Conservation (phyloP, 2,329 filamentous ascomycete genomes). For the Helotiales sp. region DNA sequence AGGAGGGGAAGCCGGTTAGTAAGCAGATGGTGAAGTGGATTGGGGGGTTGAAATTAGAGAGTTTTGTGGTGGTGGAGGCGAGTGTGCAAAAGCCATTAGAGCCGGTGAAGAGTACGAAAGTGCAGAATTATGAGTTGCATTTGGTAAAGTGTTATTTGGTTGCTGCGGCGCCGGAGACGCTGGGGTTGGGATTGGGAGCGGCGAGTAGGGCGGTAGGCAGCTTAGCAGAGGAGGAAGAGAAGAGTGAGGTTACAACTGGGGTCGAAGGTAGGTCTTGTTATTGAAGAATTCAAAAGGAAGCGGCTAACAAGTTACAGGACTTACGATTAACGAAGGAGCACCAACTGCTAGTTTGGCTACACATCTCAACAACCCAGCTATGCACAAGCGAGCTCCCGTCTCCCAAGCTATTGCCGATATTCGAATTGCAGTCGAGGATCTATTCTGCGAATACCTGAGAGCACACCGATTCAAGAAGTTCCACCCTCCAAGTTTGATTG, state of each 20-base stretch:
- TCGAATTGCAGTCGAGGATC: conserved; percentile 42
- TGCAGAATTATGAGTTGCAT: conserved; percentile 82
- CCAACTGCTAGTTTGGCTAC: conserved; percentile 60
- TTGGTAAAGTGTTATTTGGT: conserved; percentile 82
- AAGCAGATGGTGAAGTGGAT: conserved; percentile 96
- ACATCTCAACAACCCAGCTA: conserved; percentile 84
- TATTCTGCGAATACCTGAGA: conserved; percentile 80
- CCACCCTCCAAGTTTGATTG: conserved; percentile 86
- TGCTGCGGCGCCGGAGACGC: conserved; percentile 57
- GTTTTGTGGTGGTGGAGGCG: conserved; percentile 79
- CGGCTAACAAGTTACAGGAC: conserved; percentile 28
- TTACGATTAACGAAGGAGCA: conserved; percentile 48
- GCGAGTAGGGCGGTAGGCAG: conserved; percentile 56
- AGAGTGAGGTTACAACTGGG: conserved; percentile 5
- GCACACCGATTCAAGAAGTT: conserved; percentile 76
- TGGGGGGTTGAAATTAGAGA: conserved; percentile 72
- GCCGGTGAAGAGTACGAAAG: conserved; percentile 82
- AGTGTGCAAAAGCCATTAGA: conserved; percentile 79
- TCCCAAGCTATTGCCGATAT: conserved; percentile 77
- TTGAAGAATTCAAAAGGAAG: not conserved
- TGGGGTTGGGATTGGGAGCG: conserved; percentile 58
- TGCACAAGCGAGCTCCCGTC: conserved; percentile 88
- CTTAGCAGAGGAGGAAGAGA: conserved; percentile 58
- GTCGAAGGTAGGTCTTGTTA: conserved; percentile 37
- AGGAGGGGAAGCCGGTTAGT: conserved; percentile 63